Evolutionary conservation across 768 basidiomycete genomes (phyloP), one percentile per base, ranked within the genome.

Genomic region (Pleurotus ostreatus): DNA sequence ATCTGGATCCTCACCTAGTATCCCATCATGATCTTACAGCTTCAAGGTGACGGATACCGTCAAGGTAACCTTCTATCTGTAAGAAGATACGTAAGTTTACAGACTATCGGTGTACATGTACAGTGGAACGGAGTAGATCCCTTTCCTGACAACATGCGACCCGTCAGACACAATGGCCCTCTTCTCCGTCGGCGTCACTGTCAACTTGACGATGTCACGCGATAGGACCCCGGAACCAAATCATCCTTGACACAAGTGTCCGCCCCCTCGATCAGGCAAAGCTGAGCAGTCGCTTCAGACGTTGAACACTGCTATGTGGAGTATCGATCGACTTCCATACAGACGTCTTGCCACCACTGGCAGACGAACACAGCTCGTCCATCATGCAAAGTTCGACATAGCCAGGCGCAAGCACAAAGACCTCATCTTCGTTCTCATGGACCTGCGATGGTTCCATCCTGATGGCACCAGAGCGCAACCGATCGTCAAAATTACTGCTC

Each of bases 371-470:
- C 30, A 34, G 11, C 37, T 23, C 37, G 39, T 60, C 52, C 57
- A 58, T 55, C 53, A 61, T 13, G 20, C 51, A 47, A 41, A 59
- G 45, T 25, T 60, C 41, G 23, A 61, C 48, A 4, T 37, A 46
- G 23, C 61, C 57, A 15, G 52, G 34, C n/a, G 51, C 55, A n/a
- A 59, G 53, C 30, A 61, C 45, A 45, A 60, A 39, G 13, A 63
- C 49, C 41, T 60, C 60, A 20, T 60, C 57, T 30, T 61, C 59
- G 25, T 55, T 52, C 22, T 39, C 48, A 40, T 34, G 22, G 23
- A 15, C 54, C 23, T 60, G 37, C 45, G 43, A 52, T 39, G 49
- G 39, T 25, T 60, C 48, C 45, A 60, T 25, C 39, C 55, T 47
- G 22, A 61, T 57, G 37, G 49, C 38, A 18, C 57, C 62, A 26